Evolutionary conservation across 805 yeast genomes (phyloP).

Genomic region (Jamesozyma rosinii): DNA sequence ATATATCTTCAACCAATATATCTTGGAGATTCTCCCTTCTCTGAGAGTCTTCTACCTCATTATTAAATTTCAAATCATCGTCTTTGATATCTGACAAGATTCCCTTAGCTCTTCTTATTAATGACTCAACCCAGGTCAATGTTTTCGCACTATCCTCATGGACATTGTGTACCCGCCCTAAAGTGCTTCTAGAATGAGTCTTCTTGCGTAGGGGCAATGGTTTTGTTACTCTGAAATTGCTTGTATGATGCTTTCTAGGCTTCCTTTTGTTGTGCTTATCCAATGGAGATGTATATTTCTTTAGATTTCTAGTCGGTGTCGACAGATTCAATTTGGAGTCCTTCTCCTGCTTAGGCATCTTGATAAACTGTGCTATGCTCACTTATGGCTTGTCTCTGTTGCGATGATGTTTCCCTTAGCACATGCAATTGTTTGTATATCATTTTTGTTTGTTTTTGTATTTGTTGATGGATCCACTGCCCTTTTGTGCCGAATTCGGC

Average conservation of each 20-base stretch:
- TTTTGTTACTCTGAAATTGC: background rate
- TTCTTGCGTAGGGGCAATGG: background rate
- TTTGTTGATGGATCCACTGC: no score
- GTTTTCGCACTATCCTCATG: conserved; percentile 8
- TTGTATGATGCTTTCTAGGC: background rate
- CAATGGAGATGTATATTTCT: conserved; percentile 9
- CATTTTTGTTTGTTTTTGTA: no score
- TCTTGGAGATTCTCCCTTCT: conserved; percentile 4
- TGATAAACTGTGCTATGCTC: no score
- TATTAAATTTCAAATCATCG: conserved; percentile 1
- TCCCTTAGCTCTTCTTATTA: conserved; percentile 19
- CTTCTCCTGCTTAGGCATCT: background rate
- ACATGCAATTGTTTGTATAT: no score
- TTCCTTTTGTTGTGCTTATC: background rate
- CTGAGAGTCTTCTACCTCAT: conserved; percentile 1
- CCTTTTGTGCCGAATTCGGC: no score
- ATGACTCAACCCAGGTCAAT: conserved; percentile 16
- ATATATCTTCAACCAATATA: background rate
- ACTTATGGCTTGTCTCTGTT: no score
- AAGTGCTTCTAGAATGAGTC: background rate
- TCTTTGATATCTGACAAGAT: conserved; percentile 14
- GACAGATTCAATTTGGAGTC: conserved; percentile 2
- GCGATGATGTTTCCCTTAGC: no score
- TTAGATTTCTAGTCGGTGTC: conserved; percentile 19
- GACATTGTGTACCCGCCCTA: background rate